Evolutionary conservation across 805 yeast species (phyloP).

Genomic region (Metschnikowia drakensbergensis): DNA sequence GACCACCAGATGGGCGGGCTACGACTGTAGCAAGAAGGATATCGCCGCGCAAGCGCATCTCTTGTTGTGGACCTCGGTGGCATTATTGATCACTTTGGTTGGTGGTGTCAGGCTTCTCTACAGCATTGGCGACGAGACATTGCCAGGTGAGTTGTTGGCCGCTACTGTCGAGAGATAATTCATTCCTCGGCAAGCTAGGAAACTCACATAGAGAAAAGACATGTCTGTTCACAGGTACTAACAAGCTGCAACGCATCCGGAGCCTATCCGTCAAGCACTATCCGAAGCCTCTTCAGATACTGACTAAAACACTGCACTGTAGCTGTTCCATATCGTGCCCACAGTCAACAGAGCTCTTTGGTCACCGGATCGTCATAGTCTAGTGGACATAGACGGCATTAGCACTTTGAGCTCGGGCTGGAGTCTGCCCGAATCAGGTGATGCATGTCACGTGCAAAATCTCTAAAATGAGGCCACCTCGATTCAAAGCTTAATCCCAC

Average conservation of each 20-base stretch:
- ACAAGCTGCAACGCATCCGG: too few species aligned
- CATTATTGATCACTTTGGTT: constrained; percentile 42
- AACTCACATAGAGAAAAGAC: background rate
- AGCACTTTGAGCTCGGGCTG: too few species aligned
- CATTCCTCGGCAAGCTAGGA: background rate
- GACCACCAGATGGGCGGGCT: constrained; percentile 55
- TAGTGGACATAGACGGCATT: too few species aligned
- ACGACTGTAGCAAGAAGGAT: constrained; percentile 64
- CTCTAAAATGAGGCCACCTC: background rate
- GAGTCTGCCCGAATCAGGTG: background rate
- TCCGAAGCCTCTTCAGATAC: too few species aligned
- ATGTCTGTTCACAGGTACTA: background rate
- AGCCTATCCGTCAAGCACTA: too few species aligned
- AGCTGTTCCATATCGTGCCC: too few species aligned
- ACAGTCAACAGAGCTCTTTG: too few species aligned
- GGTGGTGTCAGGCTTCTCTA: constrained; percentile 52
- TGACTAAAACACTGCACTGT: too few species aligned
- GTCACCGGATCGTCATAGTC: too few species aligned
- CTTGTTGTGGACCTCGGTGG: constrained; percentile 62
- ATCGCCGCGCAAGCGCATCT: constrained; percentile 63
- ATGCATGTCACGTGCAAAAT: background rate
- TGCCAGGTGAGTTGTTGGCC: constrained; percentile 67
- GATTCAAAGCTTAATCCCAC: background rate
- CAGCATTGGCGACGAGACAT: constrained; percentile 54
- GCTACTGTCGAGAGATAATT: constrained; percentile 34